phyloP scores from a whole-genome alignment of 2,329 filamentous ascomycete species.

The Fusarium pseudograminearum region DNA sequence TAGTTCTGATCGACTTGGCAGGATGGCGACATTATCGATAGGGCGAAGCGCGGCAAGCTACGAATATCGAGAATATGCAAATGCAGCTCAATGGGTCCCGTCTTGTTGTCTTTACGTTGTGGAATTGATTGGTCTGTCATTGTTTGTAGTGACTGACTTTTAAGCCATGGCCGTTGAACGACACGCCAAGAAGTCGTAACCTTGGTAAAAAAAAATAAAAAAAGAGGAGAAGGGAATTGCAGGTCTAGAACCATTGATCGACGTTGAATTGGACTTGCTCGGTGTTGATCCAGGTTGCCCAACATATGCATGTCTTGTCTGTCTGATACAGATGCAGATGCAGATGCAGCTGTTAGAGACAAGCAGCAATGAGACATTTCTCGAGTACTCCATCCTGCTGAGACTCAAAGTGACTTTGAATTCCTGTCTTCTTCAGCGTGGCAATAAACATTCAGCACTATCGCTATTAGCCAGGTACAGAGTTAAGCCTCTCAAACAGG shows the following conservation, averaged over 20 bases:
- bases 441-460: constrained; percentile 29
- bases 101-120: constrained; percentile 21
- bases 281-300: constrained; percentile 10
- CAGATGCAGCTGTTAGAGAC: background rate
- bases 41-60: constrained; percentile 39
- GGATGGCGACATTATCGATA: constrained; percentile 40
- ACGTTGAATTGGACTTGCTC: constrained; percentile 12
- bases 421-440: constrained; percentile 5
- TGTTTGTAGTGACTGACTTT: constrained; percentile 14
- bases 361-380: background rate
- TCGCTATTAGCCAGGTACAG: constrained; percentile 30
- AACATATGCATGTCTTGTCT: constrained; percentile 10
- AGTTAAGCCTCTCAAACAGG: constrained; percentile 11
- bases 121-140: constrained; percentile 13
- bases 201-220: constrained; percentile 5
- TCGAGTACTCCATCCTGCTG: background rate
- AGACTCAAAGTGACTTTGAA: background rate
- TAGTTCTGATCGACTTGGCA: constrained; percentile 35
- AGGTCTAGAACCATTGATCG: constrained; percentile 43
- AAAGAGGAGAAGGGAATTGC: constrained; percentile 4
- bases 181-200: constrained; percentile 18
- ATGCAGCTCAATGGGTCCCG: background rate
- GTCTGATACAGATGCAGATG: background rate
- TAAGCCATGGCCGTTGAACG: constrained; percentile 11
- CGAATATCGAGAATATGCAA: constrained; percentile 16